Evolutionary conservation across 2,329 filamentous ascomycete species (phyloP).

Genomic region (Aspergillus neotritici): DNA sequence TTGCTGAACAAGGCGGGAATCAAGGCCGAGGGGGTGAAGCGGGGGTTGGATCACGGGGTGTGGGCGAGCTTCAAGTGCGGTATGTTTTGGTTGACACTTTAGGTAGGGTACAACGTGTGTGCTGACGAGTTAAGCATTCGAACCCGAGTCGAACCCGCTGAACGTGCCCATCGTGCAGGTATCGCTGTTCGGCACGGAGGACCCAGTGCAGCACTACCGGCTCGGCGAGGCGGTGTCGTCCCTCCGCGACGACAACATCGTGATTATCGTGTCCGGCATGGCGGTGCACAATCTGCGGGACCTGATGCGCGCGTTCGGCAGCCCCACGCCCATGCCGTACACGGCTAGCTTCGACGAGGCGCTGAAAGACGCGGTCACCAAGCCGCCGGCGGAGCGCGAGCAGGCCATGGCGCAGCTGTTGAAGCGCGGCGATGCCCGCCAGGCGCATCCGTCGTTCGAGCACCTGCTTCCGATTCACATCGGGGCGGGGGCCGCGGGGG

Average conservation of each 20-base stretch:
- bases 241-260: constrained; percentile 62
- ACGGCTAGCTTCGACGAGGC: constrained; percentile 61
- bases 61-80: constrained; percentile 61
- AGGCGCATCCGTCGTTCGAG: constrained; percentile 60
- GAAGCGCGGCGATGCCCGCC: constrained; percentile 49
- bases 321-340: constrained; percentile 50
- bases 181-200: constrained; percentile 60
- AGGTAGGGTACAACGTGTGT: background rate
- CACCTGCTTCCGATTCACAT: constrained; percentile 58
- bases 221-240: constrained; percentile 61
- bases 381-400: constrained; percentile 39
- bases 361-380: constrained; percentile 58
- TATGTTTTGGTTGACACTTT: constrained; percentile 24
- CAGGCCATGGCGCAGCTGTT: constrained; percentile 44
- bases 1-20: constrained; percentile 55
- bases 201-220: constrained; percentile 60
- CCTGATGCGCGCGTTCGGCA: constrained; percentile 42
- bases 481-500: constrained; percentile 51
- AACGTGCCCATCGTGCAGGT: constrained; percentile 67
- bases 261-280: constrained; percentile 69
- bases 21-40: constrained; percentile 52
- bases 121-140: constrained; percentile 46
- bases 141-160: constrained; percentile 57
- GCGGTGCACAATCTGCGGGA: constrained; percentile 66
- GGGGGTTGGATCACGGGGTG: constrained; percentile 70